These are phyloP conservation scores for Henningerozyma blattae DNA, from an alignment of 805 yeast species.

Conservation along the genomic window DNA sequence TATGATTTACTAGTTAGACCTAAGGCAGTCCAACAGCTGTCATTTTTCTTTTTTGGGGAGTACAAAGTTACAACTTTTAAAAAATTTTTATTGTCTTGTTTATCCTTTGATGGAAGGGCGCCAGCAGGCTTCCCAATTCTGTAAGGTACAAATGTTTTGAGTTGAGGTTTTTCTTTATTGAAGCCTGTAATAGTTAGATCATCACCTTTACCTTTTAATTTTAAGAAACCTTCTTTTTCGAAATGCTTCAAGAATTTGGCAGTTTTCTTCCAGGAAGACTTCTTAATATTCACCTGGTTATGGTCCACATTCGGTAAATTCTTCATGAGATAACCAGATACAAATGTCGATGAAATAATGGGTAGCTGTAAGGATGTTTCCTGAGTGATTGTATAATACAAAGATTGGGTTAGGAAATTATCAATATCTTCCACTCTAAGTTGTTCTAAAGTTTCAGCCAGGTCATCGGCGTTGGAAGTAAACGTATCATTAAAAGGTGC, in stretches of 20 bases:
- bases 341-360: slow-evolving; percentile 58
- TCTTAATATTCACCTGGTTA: slow-evolving; percentile 48
- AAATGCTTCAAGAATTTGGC: slow-evolving; percentile 76
- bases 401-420: slow-evolving; percentile 56
- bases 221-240: slow-evolving; percentile 62
- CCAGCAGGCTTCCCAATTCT: slow-evolving; percentile 23
- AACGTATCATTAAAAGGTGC: slow-evolving; percentile 1
- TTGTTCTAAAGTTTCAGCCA: slow-evolving; percentile 28
- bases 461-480: slow-evolving; percentile 8
- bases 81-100: slow-evolving; percentile 19
- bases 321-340: slow-evolving; percentile 54
- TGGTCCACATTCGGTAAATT: slow-evolving; percentile 63
- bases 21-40: slow-evolving; percentile 34
- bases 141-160: slow-evolving; percentile 57
- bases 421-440: slow-evolving; percentile 60
- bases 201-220: slow-evolving; percentile 76
- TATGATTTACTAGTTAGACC: slow-evolving; percentile 27
- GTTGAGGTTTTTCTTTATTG: slow-evolving; percentile 35
- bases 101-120: slow-evolving; percentile 3
- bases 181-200: slow-evolving; percentile 47
- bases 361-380: slow-evolving; percentile 47
- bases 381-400: slow-evolving; percentile 54
- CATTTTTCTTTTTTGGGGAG: slow-evolving; percentile 43
- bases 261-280: slow-evolving; percentile 82
- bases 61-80: slow-evolving; percentile 30